A percentile compares a stretch with the other conserved stretches of the same genome.
Evolutionary conservation across 352 stramenopile species (phyloP).

Genomic region (Phytophthora ramorum): DNA sequence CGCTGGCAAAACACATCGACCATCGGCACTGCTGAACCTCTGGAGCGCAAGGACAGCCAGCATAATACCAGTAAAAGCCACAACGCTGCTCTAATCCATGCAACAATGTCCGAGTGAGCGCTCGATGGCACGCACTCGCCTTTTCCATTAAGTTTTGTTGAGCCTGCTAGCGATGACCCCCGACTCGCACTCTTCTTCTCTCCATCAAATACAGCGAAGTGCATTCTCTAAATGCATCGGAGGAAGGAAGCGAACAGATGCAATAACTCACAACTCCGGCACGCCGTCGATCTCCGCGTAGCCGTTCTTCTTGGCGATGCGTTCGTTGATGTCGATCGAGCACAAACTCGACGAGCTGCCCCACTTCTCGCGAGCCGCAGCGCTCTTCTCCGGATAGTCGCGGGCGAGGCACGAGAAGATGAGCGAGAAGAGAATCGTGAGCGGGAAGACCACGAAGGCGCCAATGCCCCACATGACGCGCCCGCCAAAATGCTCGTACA

Average conservation of each 20-base stretch:
- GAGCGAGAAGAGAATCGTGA: conserved; percentile 49
- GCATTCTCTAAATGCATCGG: conserved; percentile 16
- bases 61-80: too few relatives aligned
- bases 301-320: conserved; percentile 30
- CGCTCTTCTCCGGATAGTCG: conserved; percentile 41
- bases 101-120: too few relatives aligned
- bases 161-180: too few relatives aligned
- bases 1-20: too few relatives aligned
- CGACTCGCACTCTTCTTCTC: not conserved
- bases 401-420: conserved; percentile 57
- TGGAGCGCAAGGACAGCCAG: too few relatives aligned
- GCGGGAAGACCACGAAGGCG: conserved; percentile 54
- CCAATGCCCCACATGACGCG: conserved; percentile 70
- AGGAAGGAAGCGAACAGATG: conserved; percentile 14
- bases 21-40: too few relatives aligned
- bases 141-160: too few relatives aligned
- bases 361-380: conserved; percentile 36
- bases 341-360: conserved; percentile 37
- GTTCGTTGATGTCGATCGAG: conserved; percentile 43
- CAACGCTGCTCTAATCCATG: too few relatives aligned
- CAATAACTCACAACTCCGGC: conserved; percentile 19
- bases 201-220: conserved; percentile 7
- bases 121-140: too few relatives aligned
- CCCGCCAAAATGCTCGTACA: conserved; percentile 70
- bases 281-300: conserved; percentile 35